These are phyloP conservation scores for Hymenoscyphus scutula DNA, from an alignment of 2,329 filamentous ascomycete species.

Conservation along the genomic window DNA sequence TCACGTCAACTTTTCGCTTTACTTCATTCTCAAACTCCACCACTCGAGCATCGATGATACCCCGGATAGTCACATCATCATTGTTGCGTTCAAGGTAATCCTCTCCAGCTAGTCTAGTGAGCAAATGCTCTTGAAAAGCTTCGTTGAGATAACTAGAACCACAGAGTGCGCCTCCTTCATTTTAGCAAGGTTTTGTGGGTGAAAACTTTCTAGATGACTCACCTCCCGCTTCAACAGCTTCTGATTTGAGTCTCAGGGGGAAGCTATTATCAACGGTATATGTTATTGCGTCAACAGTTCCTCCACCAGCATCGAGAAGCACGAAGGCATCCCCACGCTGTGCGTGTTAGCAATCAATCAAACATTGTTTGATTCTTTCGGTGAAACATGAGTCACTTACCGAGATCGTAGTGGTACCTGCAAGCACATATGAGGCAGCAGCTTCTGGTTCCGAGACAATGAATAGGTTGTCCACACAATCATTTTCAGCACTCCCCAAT, in stretches of 20 bases:
- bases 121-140: constrained; percentile 15
- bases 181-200: neutral
- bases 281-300: constrained; percentile 32
- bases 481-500: constrained; percentile 13
- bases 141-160: constrained; percentile 25
- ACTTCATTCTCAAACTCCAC: constrained; percentile 18
- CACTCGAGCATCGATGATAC: constrained; percentile 15
- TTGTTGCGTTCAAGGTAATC: constrained; percentile 12
- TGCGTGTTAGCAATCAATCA: neutral
- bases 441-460: constrained; percentile 27
- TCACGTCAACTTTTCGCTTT: constrained; percentile 15
- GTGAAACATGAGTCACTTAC: neutral
- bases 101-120: constrained; percentile 14
- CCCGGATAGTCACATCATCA: constrained; percentile 9
- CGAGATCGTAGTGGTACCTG: constrained; percentile 11
- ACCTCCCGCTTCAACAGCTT: constrained; percentile 25
- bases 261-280: constrained; percentile 26
- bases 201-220: neutral
- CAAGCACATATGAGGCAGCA: constrained; percentile 12
- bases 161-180: constrained; percentile 7
- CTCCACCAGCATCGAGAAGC: constrained; percentile 31
- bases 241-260: constrained; percentile 26
- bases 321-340: constrained; percentile 27
- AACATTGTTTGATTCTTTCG: neutral
- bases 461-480: constrained; percentile 26